Base-by-base conservation (phyloP, 1,284 basidiomycete genomes). In the Porodaedalea pini region DNA sequence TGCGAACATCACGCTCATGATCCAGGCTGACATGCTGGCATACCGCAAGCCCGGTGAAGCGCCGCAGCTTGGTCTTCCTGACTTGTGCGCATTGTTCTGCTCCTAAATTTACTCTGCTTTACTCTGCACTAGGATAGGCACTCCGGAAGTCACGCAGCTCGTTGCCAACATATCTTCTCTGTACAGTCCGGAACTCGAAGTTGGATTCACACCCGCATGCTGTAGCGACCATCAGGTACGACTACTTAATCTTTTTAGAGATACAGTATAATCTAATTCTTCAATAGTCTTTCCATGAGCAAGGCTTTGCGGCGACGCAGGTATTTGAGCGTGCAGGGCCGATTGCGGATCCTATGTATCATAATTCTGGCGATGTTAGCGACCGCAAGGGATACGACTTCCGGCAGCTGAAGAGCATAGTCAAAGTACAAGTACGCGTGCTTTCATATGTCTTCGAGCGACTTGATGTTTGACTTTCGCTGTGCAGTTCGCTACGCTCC, bases 1-100 rank as follows among this genome's bases (percentile, higher is more conserved):
- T 60, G 84, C 83, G 17, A 87, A 90, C 62, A 74, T 94, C 47
- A 83, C 86, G 2, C 70, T 94, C 39, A 90, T 94, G 80, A 78
- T 94, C 56, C 92, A 94, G 69, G 89, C 89, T 0, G 92, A 95
- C 66, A 94, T 94, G 92, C 77, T 90, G 47, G 92, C 81, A 0
- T 94, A 92, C 68, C 89, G 82, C 58, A 82, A 75, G 31, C 81
- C 78, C 11, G 80, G 77, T 39, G 92, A 94, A 71, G 87, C 90
- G 27, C 69, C 81, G 3, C 92, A 94, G 68, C 79, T 94, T 5
- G 92, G 88, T 29, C 78, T 94, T 40, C 91, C 85, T 10, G 73
- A 77, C 5, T 31, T n/a, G 58, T 56, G 32, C 19, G 47, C 19
- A 13, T 6, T 36, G n/a, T 29, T 37, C 10, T 23, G 51, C 52